Base-by-base conservation (phyloP, 176 grass and related monocot genomes). In the Oryza australiensis region DNA sequence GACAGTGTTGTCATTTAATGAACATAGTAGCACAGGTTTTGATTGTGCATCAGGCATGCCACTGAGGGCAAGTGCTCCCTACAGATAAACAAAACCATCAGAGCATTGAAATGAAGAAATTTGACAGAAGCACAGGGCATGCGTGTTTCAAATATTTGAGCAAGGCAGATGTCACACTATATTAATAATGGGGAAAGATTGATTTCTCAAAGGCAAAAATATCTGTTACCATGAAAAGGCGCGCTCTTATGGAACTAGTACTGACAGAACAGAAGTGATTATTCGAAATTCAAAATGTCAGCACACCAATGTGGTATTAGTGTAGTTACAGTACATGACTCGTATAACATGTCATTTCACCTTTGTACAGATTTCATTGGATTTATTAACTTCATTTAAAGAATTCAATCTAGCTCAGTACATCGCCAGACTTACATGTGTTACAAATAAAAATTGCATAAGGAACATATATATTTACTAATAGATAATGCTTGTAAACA, bases 11-110 rank as follows among this genome's bases (percentile, higher is more conserved):
- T 99, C 91, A 87, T 99, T 96, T 49, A 92, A 75, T 0, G 97
- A 92, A 88, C 97, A 99, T 37, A 96, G 45, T 75, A 99, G 83
- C 64, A 99, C 87, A 27, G 97, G 93, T 73, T 99, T 99, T 70
- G 74, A 82, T 85, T 96, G 89, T 59, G 85, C 89, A 78, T 99
- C 93, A 72, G 77, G 87, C 89, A 99, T 94, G 32, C 97, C 97
- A 79, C 76, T 85, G 28, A 99, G 89, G 16, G 87, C 78, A 87
- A 99, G 89, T 27, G 92, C 87, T 48, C 97, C 97, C 97, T 99
- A 28, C 80, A 76, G 38, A 74, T 8, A 26, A 71, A 82, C 3
- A 85, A 37, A 46, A 48, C 23, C 75, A 77, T 89, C 57, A 89
- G 20, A 73, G 23, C 53, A 68, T 20, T 59, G 63, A 18, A 67